Percentiles rank a stretch among this genome's conserved stretches.
phyloP scores from a whole-genome alignment of 495 filamentous ascomycete genomes.

The Elasticomyces elasticus region DNA sequence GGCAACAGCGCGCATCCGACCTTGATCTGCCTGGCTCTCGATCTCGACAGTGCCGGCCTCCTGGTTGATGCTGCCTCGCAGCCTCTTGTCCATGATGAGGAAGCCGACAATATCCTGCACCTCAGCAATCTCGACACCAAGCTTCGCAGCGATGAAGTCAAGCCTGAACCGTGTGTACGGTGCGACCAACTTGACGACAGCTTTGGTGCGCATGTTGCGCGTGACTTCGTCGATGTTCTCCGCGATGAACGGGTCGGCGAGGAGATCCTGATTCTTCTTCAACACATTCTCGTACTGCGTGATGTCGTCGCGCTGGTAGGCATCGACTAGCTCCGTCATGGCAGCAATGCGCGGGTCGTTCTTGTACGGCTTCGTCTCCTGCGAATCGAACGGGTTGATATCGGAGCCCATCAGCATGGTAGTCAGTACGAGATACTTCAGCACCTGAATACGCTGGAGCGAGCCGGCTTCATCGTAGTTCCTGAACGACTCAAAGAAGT shows the following conservation, averaged over 20 bases:
- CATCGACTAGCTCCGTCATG: constrained; percentile 95
- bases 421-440: constrained; percentile 92
- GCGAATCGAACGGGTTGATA: constrained; percentile 98
- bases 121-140: constrained; percentile 73
- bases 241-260: constrained; percentile 90
- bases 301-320: constrained; percentile 93
- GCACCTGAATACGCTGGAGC: constrained; percentile 87
- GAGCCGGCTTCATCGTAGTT: constrained; percentile 98
- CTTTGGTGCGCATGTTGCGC: constrained; percentile 94
- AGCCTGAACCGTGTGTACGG: constrained; percentile 90
- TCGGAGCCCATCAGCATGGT: constrained; percentile 99
- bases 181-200: constrained; percentile 82
- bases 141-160: constrained; percentile 70
- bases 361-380: constrained; percentile 98
- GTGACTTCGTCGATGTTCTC: constrained; percentile 99
- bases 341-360: constrained; percentile 87
- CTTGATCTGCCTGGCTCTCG: constrained; percentile 60
- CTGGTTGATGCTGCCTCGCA: constrained; percentile 84
- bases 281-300: constrained; percentile 80
- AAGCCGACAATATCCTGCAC: constrained; percentile 90
- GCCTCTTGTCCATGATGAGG: constrained; percentile 78
- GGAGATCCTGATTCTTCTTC: constrained; percentile 76
- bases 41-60: constrained; percentile 73
- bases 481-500: constrained; percentile 97
- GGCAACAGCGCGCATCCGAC: constrained; percentile 61